A percentile compares a stretch with the other conserved stretches of the same genome.
Evolutionary conservation across 306 rosid genomes (phyloP).

Genomic region (Acacia crassicarpa): DNA sequence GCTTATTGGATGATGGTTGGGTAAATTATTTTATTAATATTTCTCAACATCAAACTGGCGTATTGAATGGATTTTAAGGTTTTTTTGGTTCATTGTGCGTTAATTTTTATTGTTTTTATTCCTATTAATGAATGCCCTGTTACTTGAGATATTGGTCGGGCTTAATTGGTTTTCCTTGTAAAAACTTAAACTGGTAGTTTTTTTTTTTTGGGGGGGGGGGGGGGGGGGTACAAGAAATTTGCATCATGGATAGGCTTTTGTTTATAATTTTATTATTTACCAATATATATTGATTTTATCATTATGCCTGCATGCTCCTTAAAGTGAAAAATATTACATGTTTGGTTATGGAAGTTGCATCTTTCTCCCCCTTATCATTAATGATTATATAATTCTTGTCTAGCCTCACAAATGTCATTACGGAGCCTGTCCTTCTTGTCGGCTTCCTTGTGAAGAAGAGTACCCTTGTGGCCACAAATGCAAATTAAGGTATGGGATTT

Average conservation of each 20-base stretch:
- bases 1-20: background rate
- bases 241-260: background rate
- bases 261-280: background rate
- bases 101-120: background rate
- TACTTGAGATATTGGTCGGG: background rate
- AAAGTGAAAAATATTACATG: conserved; percentile 4
- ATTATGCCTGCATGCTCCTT: conserved; percentile 11
- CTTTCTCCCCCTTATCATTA: conserved; percentile 14
- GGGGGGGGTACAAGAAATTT: background rate
- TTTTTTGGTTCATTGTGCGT: background rate
- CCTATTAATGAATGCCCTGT: background rate
- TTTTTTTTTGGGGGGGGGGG: background rate
- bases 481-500: conserved; percentile 69
- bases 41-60: background rate
- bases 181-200: background rate
- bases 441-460: conserved; percentile 73
- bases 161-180: background rate
- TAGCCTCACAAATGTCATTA: conserved; percentile 99
- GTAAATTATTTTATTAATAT: background rate
- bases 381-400: conserved; percentile 33
- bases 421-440: conserved; percentile 88
- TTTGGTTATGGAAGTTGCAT: background rate
- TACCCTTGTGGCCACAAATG: conserved; percentile 84
- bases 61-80: background rate
- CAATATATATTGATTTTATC: background rate